phyloP scores from a whole-genome alignment of 2,329 filamentous ascomycete genomes.

The Coleophoma crateriformis region DNA sequence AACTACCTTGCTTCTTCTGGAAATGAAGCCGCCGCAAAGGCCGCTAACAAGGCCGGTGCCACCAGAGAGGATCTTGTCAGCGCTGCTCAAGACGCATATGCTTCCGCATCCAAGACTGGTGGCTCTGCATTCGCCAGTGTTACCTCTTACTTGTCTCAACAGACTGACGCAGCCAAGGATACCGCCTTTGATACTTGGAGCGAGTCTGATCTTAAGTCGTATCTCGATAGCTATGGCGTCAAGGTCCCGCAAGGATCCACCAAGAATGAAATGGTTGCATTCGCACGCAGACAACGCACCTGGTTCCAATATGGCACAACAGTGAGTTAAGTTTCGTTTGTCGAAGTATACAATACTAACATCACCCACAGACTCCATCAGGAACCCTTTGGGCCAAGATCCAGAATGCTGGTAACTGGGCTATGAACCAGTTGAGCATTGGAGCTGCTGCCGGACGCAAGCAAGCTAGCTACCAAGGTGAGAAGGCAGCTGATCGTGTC shows the following conservation, averaged over 20 bases:
- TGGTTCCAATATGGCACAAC: slow-evolving; percentile 74
- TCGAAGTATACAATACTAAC: background rate
- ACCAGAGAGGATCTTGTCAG: slow-evolving; percentile 69
- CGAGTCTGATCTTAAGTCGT: slow-evolving; percentile 63
- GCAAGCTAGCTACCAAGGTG: slow-evolving; percentile 32
- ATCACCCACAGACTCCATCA: slow-evolving; percentile 40
- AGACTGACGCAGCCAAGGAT: slow-evolving; percentile 60
- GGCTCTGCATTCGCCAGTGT: slow-evolving; percentile 58
- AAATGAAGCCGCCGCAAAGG: slow-evolving; percentile 50
- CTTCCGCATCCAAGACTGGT: slow-evolving; percentile 52
- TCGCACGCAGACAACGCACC: slow-evolving; percentile 66
- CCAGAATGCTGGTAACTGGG: slow-evolving; percentile 37
- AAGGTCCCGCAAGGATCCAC: slow-evolving; percentile 23
- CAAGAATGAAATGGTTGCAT: slow-evolving; percentile 61
- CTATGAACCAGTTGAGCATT: slow-evolving; percentile 40
- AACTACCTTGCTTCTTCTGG: slow-evolving; percentile 47
- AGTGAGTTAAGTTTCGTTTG: background rate
- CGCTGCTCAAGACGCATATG: slow-evolving; percentile 56
- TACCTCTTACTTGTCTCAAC: slow-evolving; percentile 63
- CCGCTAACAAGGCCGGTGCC: slow-evolving; percentile 55
- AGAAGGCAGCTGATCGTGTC: slow-evolving; percentile 37
- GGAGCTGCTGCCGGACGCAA: slow-evolving; percentile 39
- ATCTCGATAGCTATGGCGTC: slow-evolving; percentile 74
- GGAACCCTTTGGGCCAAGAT: slow-evolving; percentile 63
- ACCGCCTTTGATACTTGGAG: slow-evolving; percentile 69